Conservation (phyloP, 345 rosid genomes). For the Bruguiera parviflora region DNA sequence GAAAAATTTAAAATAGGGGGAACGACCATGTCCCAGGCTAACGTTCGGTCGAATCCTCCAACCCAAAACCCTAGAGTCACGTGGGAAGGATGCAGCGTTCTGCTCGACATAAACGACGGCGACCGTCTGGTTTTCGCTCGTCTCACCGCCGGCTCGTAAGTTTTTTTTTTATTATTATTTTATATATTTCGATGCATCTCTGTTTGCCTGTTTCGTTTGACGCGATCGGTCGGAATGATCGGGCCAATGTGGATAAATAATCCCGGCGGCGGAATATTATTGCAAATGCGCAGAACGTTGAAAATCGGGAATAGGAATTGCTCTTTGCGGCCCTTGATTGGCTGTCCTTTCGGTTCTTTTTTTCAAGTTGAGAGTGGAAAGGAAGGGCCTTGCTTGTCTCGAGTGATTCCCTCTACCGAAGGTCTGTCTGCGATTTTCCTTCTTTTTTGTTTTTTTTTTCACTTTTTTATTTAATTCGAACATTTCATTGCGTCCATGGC, state of each 20-base stretch:
- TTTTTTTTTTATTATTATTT: too few species aligned
- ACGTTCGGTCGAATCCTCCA: not conserved
- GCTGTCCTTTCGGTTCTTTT: constrained; percentile 79
- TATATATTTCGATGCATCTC: too few species aligned
- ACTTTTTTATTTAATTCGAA: not conserved
- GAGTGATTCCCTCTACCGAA: constrained; percentile 41
- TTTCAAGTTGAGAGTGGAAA: constrained; percentile 70
- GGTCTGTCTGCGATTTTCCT: constrained; percentile 32
- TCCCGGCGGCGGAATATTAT: not conserved
- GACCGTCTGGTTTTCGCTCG: constrained; percentile 93
- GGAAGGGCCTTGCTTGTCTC: constrained; percentile 56
- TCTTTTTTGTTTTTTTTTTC: too few species aligned
- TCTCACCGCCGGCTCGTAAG: constrained; percentile 76
- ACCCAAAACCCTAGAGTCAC: constrained; percentile 53
- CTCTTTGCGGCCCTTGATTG: constrained; percentile 68
- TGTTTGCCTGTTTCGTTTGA: not conserved
- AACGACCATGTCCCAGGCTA: constrained; percentile 6
- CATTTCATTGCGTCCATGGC: not conserved
- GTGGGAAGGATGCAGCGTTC: constrained; percentile 85
- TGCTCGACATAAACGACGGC: constrained; percentile 96
- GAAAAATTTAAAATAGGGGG: not conserved
- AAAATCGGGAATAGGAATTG: constrained; percentile 69
- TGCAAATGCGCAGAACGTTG: constrained; percentile 41
- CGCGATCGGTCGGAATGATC: too few species aligned
- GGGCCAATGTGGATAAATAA: not conserved